A percentile compares a stretch with the other conserved stretches of the same genome.
Conservation (phyloP, 371 early-diverging fungal species). For the Umbelopsis sp. region DNA sequence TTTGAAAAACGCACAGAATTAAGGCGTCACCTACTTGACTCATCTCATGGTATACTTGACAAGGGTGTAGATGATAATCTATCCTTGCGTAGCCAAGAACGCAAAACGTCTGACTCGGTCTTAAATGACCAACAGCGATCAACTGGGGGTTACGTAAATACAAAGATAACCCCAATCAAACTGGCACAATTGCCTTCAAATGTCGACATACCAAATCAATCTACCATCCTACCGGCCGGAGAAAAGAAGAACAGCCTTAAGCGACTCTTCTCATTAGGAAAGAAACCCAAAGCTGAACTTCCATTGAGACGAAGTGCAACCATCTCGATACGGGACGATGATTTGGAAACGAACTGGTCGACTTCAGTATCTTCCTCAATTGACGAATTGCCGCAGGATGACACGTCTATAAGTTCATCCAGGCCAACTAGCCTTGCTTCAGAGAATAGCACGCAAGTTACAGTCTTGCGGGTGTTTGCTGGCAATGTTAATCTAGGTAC, state of each 20-base stretch:
- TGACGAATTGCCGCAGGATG: constrained; percentile 7
- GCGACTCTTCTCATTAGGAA: constrained; percentile 39
- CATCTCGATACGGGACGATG: constrained; percentile 5
- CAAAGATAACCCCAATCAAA: constrained; percentile 13
- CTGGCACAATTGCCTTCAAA: not conserved
- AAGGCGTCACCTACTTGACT: not conserved
- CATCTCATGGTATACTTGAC: not conserved
- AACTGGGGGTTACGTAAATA: not conserved
- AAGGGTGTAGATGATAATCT: not conserved
- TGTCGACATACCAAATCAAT: not conserved
- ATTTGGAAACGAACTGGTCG: constrained; percentile 1
- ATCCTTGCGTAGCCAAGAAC: not conserved
- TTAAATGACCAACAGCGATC: not conserved
- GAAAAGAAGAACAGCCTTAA: constrained; percentile 24
- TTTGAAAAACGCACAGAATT: constrained; percentile 2
- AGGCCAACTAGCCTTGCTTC: not conserved
- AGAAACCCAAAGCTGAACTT: constrained; percentile 29
- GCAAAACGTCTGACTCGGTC: not conserved
- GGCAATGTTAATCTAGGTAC: constrained; percentile 66
- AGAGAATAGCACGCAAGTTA: constrained; percentile 29
- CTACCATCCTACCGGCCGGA: not conserved
- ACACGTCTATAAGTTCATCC: not conserved
- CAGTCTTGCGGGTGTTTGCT: constrained; percentile 57
- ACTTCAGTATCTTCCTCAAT: constrained; percentile 6
- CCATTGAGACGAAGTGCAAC: constrained; percentile 8